Conservation (phyloP, 495 filamentous ascomycete species). For the Lentithecium fluviatile region DNA sequence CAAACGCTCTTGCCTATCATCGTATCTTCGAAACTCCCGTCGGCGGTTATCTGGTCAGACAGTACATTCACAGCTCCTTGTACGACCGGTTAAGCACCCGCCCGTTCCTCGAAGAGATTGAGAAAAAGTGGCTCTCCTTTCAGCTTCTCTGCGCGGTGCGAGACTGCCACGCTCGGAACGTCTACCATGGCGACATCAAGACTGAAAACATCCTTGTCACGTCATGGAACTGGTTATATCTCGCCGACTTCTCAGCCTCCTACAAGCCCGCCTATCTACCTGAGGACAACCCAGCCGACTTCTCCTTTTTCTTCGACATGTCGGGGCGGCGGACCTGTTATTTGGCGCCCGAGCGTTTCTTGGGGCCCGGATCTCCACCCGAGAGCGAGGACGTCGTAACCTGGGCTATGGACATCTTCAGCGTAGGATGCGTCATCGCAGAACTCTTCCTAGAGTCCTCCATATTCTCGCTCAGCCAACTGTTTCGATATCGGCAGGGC, state of each 20-base stretch:
- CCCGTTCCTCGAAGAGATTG: conserved; percentile 95
- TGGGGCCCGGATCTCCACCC: conserved; percentile 59
- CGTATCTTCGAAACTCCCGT: conserved; percentile 84
- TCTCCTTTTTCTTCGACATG: conserved; percentile 95
- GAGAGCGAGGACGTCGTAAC: conserved; percentile 64
- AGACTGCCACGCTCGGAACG: conserved; percentile 85
- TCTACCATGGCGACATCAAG: conserved; percentile 98
- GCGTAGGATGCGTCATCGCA: conserved; percentile 93
- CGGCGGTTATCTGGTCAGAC: conserved; percentile 91
- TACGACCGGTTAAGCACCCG: conserved; percentile 96
- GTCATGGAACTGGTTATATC: conserved; percentile 99
- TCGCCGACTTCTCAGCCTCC: conserved; percentile 90
- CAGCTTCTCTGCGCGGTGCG: conserved; percentile 90
- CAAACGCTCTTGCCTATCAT: conserved; percentile 89
- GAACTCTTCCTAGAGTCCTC: conserved; percentile 95
- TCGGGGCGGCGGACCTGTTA: conserved; percentile 94
- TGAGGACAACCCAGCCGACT: conserved; percentile 95
- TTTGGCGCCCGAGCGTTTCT: conserved; percentile 88
- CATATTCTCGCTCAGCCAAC: conserved; percentile 87
- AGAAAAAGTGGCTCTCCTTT: conserved; percentile 98
- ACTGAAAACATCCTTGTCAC: conserved; percentile 95
- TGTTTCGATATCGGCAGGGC: conserved; percentile 88
- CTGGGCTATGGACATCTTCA: conserved; percentile 99
- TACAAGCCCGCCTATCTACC: conserved; percentile 96
- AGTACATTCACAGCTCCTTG: conserved; percentile 92